A percentile compares a stretch with the other conserved stretches of the same genome.
Conservation (phyloP, 805 yeast species). For the Soucietia sequanensis region DNA sequence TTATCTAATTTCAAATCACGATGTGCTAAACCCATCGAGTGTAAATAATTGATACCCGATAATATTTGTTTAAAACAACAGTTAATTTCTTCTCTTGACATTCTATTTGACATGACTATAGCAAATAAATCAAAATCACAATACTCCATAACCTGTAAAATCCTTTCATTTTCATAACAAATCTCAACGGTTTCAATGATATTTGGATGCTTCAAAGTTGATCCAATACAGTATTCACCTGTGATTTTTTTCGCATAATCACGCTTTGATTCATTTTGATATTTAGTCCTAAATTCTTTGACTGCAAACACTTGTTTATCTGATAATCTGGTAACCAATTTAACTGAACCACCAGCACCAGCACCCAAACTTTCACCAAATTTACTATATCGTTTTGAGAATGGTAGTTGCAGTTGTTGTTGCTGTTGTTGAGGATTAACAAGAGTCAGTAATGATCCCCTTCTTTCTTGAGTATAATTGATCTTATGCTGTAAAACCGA, state of each 20-base stretch:
- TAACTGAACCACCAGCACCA: conserved; percentile 89
- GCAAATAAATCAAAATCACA: conserved; percentile 89
- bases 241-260: conserved; percentile 86
- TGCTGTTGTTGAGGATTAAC: conserved; percentile 12
- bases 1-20: conserved; percentile 90
- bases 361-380: conserved; percentile 75
- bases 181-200: conserved; percentile 90
- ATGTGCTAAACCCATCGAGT: conserved; percentile 83
- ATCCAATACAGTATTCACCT: conserved; percentile 87
- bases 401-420: conserved; percentile 24
- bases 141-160: conserved; percentile 91
- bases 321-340: conserved; percentile 62
- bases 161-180: conserved; percentile 81
- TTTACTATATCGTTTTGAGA: conserved; percentile 60
- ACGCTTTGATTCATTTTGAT: conserved; percentile 66
- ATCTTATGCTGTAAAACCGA: conserved; percentile 28
- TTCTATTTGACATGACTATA: conserved; percentile 88
- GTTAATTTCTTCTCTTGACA: conserved; percentile 74
- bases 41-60: conserved; percentile 78
- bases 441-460: conserved; percentile 34
- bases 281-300: conserved; percentile 73
- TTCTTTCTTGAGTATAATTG: conserved; percentile 30
- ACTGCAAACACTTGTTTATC: conserved; percentile 79
- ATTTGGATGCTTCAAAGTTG: conserved; percentile 85
- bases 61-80: conserved; percentile 89